Percentiles rank a stretch among this genome's conserved stretches.
phyloP scores from a whole-genome alignment of 2,329 filamentous ascomycete genomes.

The Zymoseptoria crescenta region DNA sequence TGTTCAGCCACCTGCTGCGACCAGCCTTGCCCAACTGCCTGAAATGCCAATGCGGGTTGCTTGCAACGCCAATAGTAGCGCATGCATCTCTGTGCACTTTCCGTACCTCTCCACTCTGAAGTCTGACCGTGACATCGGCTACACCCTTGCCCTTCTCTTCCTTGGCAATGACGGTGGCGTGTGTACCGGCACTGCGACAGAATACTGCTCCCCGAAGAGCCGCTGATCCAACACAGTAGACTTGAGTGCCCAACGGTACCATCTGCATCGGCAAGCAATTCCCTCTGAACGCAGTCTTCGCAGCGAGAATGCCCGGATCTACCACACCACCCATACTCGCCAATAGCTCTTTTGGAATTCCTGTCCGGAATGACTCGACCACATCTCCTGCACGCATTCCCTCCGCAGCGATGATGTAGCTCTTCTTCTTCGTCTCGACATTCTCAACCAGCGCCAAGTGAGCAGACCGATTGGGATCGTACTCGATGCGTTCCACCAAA shows the following conservation, averaged over 20 bases:
- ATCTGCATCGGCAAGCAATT: slow-evolving; percentile 95
- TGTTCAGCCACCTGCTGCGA: slow-evolving; percentile 86
- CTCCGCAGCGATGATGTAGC: slow-evolving; percentile 92
- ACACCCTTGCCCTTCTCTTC: slow-evolving; percentile 68
- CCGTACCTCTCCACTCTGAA: slow-evolving; percentile 89
- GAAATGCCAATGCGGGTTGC: slow-evolving; percentile 88
- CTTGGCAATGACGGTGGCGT: slow-evolving; percentile 81
- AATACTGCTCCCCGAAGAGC: slow-evolving; percentile 72
- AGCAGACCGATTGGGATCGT: slow-evolving; percentile 86
- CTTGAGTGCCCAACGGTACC: slow-evolving; percentile 86
- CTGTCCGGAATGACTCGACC: slow-evolving; percentile 83
- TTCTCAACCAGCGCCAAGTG: slow-evolving; percentile 84
- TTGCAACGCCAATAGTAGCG: slow-evolving; percentile 87
- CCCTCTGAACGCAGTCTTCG: slow-evolving; percentile 86
- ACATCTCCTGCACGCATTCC: slow-evolving; percentile 86
- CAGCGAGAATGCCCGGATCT: slow-evolving; percentile 91
- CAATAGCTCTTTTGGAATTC: slow-evolving; percentile 79
- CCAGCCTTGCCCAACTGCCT: slow-evolving; percentile 90
- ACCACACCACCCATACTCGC: slow-evolving; percentile 86
- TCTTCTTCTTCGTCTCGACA: slow-evolving; percentile 64
- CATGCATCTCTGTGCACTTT: slow-evolving; percentile 87
- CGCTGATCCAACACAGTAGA: slow-evolving; percentile 79
- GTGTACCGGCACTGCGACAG: slow-evolving; percentile 89
- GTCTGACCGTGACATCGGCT: slow-evolving; percentile 71
- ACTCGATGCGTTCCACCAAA: slow-evolving; percentile 86